These are phyloP conservation scores for Aspergillus eucalypticola DNA, from an alignment of 2,329 filamentous ascomycete genomes.

Conservation along the genomic window DNA sequence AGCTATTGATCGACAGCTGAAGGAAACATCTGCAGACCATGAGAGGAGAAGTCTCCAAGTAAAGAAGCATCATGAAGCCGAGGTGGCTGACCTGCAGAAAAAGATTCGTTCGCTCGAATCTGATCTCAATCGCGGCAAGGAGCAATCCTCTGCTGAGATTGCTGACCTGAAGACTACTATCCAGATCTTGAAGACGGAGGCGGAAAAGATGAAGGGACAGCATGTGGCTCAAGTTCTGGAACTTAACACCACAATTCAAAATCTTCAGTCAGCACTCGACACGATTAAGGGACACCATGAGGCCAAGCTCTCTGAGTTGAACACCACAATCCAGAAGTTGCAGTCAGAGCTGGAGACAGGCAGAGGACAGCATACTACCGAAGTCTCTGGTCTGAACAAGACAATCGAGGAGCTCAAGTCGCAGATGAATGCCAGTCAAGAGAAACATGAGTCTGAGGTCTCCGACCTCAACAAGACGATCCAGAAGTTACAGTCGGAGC, in stretches of 20 bases:
- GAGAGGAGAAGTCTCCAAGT: constrained; percentile 41
- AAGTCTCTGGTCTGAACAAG: constrained; percentile 56
- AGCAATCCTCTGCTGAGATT: constrained; percentile 55
- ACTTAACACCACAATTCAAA: constrained; percentile 60
- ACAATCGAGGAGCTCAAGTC: constrained; percentile 47
- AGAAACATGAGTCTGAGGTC: constrained; percentile 55
- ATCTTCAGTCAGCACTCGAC: constrained; percentile 51
- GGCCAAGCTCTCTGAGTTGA: constrained; percentile 61
- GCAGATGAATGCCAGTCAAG: constrained; percentile 50
- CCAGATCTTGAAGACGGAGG: constrained; percentile 55
- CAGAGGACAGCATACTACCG: constrained; percentile 52
- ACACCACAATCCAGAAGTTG: constrained; percentile 59
- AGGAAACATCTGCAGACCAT: constrained; percentile 43
- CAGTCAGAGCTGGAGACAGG: constrained; percentile 52
- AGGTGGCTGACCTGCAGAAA: constrained; percentile 63
- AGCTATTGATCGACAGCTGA: constrained; percentile 51
- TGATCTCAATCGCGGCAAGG: constrained; percentile 51
- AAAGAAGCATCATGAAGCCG: constrained; percentile 55
- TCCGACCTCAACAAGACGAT: constrained; percentile 59
- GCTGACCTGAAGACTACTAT: constrained; percentile 60
- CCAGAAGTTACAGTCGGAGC: constrained; percentile 54
- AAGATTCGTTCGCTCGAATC: constrained; percentile 62
- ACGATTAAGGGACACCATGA: constrained; percentile 47
- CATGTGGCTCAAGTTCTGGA: constrained; percentile 62
- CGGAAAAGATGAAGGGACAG: constrained; percentile 59